These are phyloP conservation scores for Pythium coloratum DNA, from an alignment of 352 stramenopile species.

Conservation along the genomic window DNA sequence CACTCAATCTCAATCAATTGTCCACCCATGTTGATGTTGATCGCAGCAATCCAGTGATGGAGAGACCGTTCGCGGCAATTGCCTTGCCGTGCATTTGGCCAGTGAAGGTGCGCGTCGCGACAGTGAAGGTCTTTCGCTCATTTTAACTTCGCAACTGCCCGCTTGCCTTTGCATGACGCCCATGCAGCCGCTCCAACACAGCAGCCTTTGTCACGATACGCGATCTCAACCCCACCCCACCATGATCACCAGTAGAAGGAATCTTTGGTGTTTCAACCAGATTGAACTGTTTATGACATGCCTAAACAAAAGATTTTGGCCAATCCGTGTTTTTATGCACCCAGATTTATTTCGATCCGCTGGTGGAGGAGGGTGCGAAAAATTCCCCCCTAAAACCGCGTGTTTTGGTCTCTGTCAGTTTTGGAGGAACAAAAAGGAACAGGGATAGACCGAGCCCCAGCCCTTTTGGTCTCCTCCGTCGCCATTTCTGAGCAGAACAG, in stretches of 20 bases:
- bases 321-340: neutral
- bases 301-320: neutral
- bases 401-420: slow-evolving; percentile 26
- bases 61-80: neutral
- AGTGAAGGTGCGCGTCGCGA: neutral
- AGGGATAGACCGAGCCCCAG: slow-evolving; percentile 1
- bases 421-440: slow-evolving; percentile 22
- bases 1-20: neutral
- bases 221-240: slow-evolving; percentile 1
- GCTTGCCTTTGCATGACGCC: neutral
- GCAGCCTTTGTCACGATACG: slow-evolving; percentile 21
- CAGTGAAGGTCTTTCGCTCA: slow-evolving; percentile 3
- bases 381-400: slow-evolving; percentile 18
- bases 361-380: slow-evolving; percentile 1
- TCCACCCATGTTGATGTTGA: neutral
- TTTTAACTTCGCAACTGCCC: neutral
- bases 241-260: slow-evolving; percentile 4
- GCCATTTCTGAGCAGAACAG: slow-evolving; percentile 19
- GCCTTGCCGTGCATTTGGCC: neutral
- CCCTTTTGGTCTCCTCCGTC: slow-evolving; percentile 14
- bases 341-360: slow-evolving; percentile 3
- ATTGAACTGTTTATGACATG: neutral
- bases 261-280: slow-evolving; percentile 17
- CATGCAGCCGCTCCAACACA: neutral
- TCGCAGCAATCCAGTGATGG: neutral